Evolutionary conservation across 2,329 filamentous ascomycete genomes (phyloP).

Genomic region (Microascus cirrosus): DNA sequence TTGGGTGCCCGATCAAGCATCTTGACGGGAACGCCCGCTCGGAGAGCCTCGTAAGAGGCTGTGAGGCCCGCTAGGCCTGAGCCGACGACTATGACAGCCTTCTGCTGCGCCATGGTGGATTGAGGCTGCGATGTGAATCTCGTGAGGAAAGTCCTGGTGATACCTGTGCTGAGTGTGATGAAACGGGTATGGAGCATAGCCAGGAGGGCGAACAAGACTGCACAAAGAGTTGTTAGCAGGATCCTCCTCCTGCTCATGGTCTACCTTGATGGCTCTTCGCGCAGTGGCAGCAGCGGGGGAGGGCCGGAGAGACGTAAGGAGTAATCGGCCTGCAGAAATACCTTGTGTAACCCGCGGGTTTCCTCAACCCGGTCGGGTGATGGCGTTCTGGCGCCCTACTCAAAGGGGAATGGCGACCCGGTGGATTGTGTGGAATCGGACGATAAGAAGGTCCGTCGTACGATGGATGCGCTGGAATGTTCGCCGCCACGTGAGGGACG

Average conservation of each 20-base stretch:
- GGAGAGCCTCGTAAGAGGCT: slow-evolving; percentile 44
- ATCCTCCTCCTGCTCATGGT: slow-evolving; percentile 4
- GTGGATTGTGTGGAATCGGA: background rate
- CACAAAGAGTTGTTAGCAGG: slow-evolving; percentile 2
- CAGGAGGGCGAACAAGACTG: slow-evolving; percentile 2
- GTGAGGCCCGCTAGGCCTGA: slow-evolving; percentile 53
- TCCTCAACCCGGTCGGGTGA: background rate
- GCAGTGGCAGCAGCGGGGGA: background rate
- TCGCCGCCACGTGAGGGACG: background rate
- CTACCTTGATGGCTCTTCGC: background rate
- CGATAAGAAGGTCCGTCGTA: background rate
- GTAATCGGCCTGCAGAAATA: background rate
- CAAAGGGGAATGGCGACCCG: background rate
- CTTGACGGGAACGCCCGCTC: slow-evolving; percentile 37
- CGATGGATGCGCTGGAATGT: background rate
- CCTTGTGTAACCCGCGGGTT: background rate
- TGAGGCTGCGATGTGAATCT: background rate
- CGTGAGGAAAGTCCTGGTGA: background rate
- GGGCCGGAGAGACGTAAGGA: background rate
- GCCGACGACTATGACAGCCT: slow-evolving; percentile 47
- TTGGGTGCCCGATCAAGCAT: slow-evolving; percentile 49
- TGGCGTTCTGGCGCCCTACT: background rate
- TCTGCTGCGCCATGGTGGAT: background rate
- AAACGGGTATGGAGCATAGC: slow-evolving; percentile 2
- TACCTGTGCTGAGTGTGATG: background rate